These are phyloP conservation scores for Neoscytalidium dimidiatum DNA, from an alignment of 2,329 filamentous ascomycete species.

Conservation along the genomic window DNA sequence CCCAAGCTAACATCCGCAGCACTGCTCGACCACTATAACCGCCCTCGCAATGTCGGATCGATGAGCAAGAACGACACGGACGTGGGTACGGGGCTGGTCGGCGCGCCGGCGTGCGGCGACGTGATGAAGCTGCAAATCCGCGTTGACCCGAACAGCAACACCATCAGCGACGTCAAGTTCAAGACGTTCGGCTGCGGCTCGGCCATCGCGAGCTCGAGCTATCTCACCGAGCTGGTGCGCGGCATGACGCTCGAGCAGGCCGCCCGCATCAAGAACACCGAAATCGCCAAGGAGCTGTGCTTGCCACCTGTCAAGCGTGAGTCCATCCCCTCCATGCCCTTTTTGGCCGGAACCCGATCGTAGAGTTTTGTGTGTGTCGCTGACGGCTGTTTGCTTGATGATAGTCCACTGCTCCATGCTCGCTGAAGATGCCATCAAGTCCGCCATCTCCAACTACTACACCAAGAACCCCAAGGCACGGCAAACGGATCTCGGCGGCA, in stretches of 20 bases:
- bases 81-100: conserved; percentile 88
- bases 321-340: conserved; percentile 38
- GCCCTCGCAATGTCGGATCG: conserved; percentile 75
- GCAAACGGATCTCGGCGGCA: conserved; percentile 75
- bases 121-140: conserved; percentile 95
- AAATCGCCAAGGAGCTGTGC: conserved; percentile 96
- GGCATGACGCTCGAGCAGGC: conserved; percentile 98
- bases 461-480: conserved; percentile 81
- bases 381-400: not conserved
- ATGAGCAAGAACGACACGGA: conserved; percentile 78
- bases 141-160: conserved; percentile 84
- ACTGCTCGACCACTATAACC: conserved; percentile 79
- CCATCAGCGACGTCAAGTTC: conserved; percentile 93
- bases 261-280: conserved; percentile 88
- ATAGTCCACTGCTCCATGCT: conserved; percentile 89
- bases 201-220: conserved; percentile 92
- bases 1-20: conserved; percentile 43
- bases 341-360: no score
- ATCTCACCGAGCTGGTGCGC: conserved; percentile 89
- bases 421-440: conserved; percentile 90
- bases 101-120: conserved; percentile 87
- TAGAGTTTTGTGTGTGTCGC: not conserved
- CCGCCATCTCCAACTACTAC: conserved; percentile 87
- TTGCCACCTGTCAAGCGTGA: conserved; percentile 83
- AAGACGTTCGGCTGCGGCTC: conserved; percentile 96